Percentiles rank a stretch among this genome's conserved stretches.
Evolutionary conservation across 108 stramenopile species (phyloP).

Genomic region (Nannochloropsis salina): DNA sequence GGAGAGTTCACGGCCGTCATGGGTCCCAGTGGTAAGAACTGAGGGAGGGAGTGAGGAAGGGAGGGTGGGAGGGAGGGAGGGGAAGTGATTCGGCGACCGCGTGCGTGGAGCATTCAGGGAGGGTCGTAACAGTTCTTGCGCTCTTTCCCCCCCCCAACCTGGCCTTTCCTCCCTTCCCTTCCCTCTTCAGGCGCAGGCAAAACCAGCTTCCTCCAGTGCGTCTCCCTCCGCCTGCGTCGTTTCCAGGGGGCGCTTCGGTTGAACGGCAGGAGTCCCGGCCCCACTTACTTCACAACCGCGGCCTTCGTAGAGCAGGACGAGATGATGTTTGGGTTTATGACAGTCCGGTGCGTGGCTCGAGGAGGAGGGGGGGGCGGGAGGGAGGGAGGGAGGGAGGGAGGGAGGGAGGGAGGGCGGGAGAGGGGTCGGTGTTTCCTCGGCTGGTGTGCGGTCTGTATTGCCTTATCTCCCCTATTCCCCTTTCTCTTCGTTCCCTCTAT

Average conservation of each 20-base stretch:
- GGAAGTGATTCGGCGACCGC: neutral
- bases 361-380: too few species aligned
- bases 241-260: neutral
- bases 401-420: neutral
- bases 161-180: neutral
- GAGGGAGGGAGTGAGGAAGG: neutral
- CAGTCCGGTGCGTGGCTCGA: neutral
- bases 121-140: neutral
- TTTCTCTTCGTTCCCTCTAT: neutral
- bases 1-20: neutral
- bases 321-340: neutral
- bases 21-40: neutral
- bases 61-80: neutral
- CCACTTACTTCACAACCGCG: neutral
- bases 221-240: neutral
- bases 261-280: neutral
- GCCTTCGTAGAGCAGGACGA: neutral
- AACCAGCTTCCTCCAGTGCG: neutral
- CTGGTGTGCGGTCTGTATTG: neutral
- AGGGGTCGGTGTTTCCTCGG: neutral
- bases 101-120: neutral
- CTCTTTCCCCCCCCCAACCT: neutral
- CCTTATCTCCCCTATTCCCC: too few species aligned
- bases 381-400: neutral
- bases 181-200: neutral